These are phyloP conservation scores for Barnettozyma californica DNA, from an alignment of 805 yeast species.

Conservation along the genomic window DNA sequence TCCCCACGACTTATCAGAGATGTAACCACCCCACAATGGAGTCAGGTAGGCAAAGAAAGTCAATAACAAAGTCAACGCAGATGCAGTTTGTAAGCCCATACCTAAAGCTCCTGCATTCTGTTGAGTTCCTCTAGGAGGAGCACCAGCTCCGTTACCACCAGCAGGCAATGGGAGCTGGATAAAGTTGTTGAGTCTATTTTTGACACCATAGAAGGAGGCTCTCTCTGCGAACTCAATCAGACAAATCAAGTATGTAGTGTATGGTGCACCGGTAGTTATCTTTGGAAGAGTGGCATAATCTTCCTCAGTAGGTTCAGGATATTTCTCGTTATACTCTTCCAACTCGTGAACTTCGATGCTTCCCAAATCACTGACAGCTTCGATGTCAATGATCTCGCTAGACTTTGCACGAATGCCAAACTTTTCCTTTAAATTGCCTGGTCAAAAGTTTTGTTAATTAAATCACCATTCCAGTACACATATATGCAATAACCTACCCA, in stretches of 20 bases:
- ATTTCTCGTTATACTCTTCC: conserved; percentile 10
- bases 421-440: neutral
- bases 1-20: conserved; percentile 71
- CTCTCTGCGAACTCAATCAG: conserved; percentile 76
- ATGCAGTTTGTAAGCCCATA: conserved; percentile 56
- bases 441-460: neutral
- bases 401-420: neutral
- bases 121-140: conserved; percentile 15
- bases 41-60: conserved; percentile 80
- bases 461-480: too few relatives aligned
- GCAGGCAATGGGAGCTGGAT: conserved; percentile 49
- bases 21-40: conserved; percentile 68
- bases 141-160: conserved; percentile 32
- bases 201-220: conserved; percentile 73
- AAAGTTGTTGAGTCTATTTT: conserved; percentile 72
- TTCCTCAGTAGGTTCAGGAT: conserved; percentile 39
- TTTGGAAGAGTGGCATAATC: conserved; percentile 30
- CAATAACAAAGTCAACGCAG: conserved; percentile 67
- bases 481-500: neutral
- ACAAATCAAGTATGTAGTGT: conserved; percentile 44
- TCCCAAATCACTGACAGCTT: neutral
- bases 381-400: neutral
- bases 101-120: conserved; percentile 47
- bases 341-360: neutral
- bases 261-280: conserved; percentile 40